Evolutionary conservation across 805 yeast genomes (phyloP), one percentile per base, ranked within the genome.

Genomic region (Candida sonorensis): DNA sequence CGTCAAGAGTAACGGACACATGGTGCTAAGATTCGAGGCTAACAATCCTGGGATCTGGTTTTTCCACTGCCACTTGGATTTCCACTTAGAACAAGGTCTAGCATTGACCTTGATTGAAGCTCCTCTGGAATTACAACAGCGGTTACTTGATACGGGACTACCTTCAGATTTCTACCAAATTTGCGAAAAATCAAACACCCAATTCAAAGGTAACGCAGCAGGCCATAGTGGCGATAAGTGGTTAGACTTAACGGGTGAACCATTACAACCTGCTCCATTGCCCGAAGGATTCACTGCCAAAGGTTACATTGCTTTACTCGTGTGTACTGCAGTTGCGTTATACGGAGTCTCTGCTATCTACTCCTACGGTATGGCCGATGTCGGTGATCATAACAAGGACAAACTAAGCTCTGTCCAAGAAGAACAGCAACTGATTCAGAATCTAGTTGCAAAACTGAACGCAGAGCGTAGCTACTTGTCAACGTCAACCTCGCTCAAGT

Each of bases 31-130:
- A 44, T 85, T 85, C 56, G 69, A 63, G 46, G 86, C 95, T 10
- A 75, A 81, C 48, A 87, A 88, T 49, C 95, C 96, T 3, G 97
- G 97, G 36, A 78, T 86, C 17, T 88, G 96, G 96, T 74, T 81
- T 40, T 82, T 87, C 77, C 97, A 87, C 55, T 87, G 97, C 59
- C 95, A 84, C 51, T 73, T 82, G 34, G 90, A 82, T 49, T 82
- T 87, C 81, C 94, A 82, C 59, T 69, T 82, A 54, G 80, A 76
- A 45, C 92, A 82, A 61, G 94, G 94, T 18, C 65, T 82, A 34
- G 88, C 88, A 7, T 64, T 81, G 31, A 72, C 75, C 2, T 69
- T 82, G 23, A 64, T 82, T 26, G 94, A 82, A 55, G 83, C 81
- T 19, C 90, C 92, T 14, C 47, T 62, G 32, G 61, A 63, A 22